A percentile compares a stretch with the other conserved stretches of the same genome.
phyloP scores from a whole-genome alignment of 768 basidiomycete genomes.

The Arthromyces matolae region DNA sequence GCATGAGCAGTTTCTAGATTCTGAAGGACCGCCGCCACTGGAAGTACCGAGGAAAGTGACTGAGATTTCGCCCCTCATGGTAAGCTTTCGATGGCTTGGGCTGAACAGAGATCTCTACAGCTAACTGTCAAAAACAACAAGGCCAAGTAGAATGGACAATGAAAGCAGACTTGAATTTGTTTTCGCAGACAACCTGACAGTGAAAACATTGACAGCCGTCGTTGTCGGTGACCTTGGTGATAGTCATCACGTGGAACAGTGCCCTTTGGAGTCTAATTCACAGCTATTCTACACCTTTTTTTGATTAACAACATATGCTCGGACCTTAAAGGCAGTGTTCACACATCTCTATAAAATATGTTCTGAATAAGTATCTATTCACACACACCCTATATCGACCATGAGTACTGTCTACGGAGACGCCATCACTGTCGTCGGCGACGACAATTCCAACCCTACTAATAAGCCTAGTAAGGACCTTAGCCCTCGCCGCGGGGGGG shows the following conservation, averaged over 20 bases:
- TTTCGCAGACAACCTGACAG: background rate
- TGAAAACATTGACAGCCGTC: background rate
- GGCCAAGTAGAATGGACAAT: background rate
- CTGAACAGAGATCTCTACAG: constrained; percentile 4
- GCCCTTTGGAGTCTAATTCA: background rate
- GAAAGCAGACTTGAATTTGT: too few species aligned
- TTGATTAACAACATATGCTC: background rate
- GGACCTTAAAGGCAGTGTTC: background rate
- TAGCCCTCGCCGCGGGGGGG: constrained; percentile 11
- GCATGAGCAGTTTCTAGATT: constrained; percentile 73
- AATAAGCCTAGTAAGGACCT: too few species aligned
- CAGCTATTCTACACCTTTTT: background rate
- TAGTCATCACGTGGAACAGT: background rate
- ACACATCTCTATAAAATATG: background rate
- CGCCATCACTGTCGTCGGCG: constrained; percentile 36
- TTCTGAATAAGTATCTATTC: too few species aligned
- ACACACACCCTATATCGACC: too few species aligned
- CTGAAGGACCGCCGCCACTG: constrained; percentile 71
- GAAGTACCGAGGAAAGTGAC: constrained; percentile 76
- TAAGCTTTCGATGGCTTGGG: background rate
- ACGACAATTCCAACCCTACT: constrained; percentile 42
- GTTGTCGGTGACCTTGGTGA: background rate
- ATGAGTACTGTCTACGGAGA: constrained; percentile 41
- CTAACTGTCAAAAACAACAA: background rate
- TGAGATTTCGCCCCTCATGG: constrained; percentile 41